A percentile compares a stretch with the other conserved stretches of the same genome.
phyloP scores from a whole-genome alignment of 1,284 basidiomycete genomes.

The Laetiporus sulphureus region DNA sequence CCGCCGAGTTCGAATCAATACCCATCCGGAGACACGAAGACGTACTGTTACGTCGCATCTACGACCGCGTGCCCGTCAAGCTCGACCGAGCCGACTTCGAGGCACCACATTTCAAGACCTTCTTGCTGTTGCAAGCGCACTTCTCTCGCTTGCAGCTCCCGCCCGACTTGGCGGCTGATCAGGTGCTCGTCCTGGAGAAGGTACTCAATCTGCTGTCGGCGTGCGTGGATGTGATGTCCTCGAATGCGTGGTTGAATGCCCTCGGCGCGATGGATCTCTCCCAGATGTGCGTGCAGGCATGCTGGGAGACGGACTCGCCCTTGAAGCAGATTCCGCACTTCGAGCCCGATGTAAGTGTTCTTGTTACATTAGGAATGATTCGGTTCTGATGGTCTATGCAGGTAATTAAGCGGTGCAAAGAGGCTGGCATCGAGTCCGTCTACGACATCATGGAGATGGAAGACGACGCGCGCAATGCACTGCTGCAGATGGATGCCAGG shows the following conservation, averaged over 20 bases:
- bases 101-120: slow-evolving; percentile 97
- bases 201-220: slow-evolving; percentile 87
- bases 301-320: slow-evolving; percentile 95
- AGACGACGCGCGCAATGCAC: slow-evolving; percentile 76
- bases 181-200: slow-evolving; percentile 81
- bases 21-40: slow-evolving; percentile 94
- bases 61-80: slow-evolving; percentile 98
- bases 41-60: slow-evolving; percentile 74
- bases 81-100: slow-evolving; percentile 82
- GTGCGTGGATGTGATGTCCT: slow-evolving; percentile 97
- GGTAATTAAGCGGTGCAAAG: slow-evolving; percentile 83
- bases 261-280: slow-evolving; percentile 97
- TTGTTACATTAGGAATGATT: neutral
- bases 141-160: slow-evolving; percentile 91
- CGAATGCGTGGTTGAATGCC: slow-evolving; percentile 91
- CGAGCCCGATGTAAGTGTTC: slow-evolving; percentile 61
- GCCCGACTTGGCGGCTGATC: slow-evolving; percentile 90
- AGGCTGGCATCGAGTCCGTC: slow-evolving; percentile 75
- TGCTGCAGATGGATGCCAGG: slow-evolving; percentile 80
- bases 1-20: slow-evolving; percentile 92
- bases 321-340: slow-evolving; percentile 96
- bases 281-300: slow-evolving; percentile 99
- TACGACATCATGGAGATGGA: slow-evolving; percentile 98
- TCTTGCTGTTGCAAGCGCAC: slow-evolving; percentile 94
- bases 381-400: slow-evolving; percentile 19